Base-by-base conservation (phyloP, 345 rosid species). In the Schrenkiella parvula region DNA sequence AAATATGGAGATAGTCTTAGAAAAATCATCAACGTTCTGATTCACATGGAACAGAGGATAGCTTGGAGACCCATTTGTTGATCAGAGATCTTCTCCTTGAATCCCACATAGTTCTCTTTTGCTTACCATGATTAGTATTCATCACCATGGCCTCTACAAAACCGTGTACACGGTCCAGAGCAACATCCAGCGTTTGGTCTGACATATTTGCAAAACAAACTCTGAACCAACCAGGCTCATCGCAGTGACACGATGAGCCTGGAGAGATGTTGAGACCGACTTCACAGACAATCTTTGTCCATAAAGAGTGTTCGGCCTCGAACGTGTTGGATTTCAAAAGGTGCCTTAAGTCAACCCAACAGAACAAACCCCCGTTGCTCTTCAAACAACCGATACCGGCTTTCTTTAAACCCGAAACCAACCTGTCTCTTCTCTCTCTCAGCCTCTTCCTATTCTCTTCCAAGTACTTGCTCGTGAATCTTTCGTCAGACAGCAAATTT, bases 201-300 rank as follows among this genome's bases (percentile, higher is more conserved):
- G 80, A 66, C 86, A 86, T 86, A 72, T 88, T 90, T 0, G 96
- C 96, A 39, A 88, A 90, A 80, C 98, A 93, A 21, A 89, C 81
- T 17, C 98, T 82, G 44, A 91, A 89, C 97, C 89, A 89, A 11
- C 98, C 98, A 3, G 97, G 96, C 42, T 91, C 98, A 7, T 71
- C 55, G 80, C 89, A 93, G 64, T 93, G 98, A 77, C 85, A 93
- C 22, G 97, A 86, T 3, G 88, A 85, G 10, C 98, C 97, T 0
- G 98, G 95, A 4, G 92, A 87, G 39, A 93, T 82, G 39, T 93
- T 93, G 34, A 91, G 70, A 74, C 89, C 81, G 2, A 89, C 96
- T 19, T 89, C 82, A 17, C 70, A 78, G 3, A 89, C 83, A 41
- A 90, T 80, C 72, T 77, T 79, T 74, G 64, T 80, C 98, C 97